Conservation (phyloP, 116 monocot genomes). For the Iris pallida region DNA sequence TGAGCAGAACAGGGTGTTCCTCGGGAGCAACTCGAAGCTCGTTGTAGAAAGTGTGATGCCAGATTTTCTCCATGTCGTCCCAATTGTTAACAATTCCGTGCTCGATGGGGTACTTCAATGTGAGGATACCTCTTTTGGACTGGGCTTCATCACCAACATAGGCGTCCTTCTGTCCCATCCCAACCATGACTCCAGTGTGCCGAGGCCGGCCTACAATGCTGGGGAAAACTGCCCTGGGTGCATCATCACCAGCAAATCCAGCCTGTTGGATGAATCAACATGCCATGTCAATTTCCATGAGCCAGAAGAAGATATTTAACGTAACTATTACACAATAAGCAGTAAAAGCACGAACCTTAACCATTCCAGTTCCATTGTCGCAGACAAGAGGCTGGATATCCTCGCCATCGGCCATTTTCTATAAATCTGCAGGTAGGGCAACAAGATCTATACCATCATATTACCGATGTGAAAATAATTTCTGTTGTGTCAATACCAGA, state of each 20-base stretch:
- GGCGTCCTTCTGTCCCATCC: slow-evolving; percentile 46
- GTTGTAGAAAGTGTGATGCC: slow-evolving; percentile 40
- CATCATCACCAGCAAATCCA: slow-evolving; percentile 53
- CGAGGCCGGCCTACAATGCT: slow-evolving; percentile 43
- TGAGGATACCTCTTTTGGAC: slow-evolving; percentile 43
- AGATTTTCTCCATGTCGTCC: slow-evolving; percentile 44
- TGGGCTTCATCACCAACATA: slow-evolving; percentile 46
- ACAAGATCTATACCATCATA: too few species aligned
- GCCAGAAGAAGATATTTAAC: neutral
- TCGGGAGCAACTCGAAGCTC: slow-evolving; percentile 45
- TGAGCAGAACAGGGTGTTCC: slow-evolving; percentile 37
- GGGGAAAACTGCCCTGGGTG: slow-evolving; percentile 43
- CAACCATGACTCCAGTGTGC: slow-evolving; percentile 45
- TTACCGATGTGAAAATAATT: too few species aligned
- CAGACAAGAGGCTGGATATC: slow-evolving; percentile 29
- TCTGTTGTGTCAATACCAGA: too few species aligned
- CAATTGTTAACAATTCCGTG: slow-evolving; percentile 41
- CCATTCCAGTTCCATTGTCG: slow-evolving; percentile 35
- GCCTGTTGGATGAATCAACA: slow-evolving; percentile 17
- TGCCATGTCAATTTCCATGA: neutral
- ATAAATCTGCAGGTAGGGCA: slow-evolving; percentile 2
- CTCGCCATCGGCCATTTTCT: slow-evolving; percentile 22
- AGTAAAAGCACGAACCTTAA: slow-evolving; percentile 12
- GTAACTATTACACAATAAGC: neutral
- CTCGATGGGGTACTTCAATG: slow-evolving; percentile 40